phyloP scores from a whole-genome alignment of 2,329 filamentous ascomycete species.

The Colletotrichum sansevieriae region DNA sequence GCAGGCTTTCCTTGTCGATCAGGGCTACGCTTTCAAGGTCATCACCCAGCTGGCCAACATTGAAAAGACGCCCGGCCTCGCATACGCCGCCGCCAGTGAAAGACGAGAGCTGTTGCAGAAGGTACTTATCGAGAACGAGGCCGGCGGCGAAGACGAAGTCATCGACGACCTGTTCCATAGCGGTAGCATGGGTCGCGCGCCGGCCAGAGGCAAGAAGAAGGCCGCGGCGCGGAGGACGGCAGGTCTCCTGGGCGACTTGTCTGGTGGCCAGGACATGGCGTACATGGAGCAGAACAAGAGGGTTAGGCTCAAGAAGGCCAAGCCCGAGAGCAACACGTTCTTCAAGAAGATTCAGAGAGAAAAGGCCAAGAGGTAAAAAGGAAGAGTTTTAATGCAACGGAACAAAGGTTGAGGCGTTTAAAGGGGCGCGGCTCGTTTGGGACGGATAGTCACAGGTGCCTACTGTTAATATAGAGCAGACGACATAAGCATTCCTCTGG shows the following conservation, averaged over 20 bases:
- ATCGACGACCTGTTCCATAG: constrained; percentile 70
- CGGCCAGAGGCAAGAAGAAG: constrained; percentile 60
- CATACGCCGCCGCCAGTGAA: constrained; percentile 83
- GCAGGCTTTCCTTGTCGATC: constrained; percentile 96
- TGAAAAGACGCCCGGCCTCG: constrained; percentile 83
- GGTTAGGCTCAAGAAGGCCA: constrained; percentile 72
- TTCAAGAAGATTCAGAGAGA: constrained; percentile 77
- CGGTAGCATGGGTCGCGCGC: constrained; percentile 57
- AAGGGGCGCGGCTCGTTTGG: constrained; percentile 27
- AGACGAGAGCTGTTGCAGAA: constrained; percentile 89
- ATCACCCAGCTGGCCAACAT: constrained; percentile 96
- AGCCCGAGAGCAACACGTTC: constrained; percentile 72
- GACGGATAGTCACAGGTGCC: too few relatives aligned
- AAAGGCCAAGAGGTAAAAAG: constrained; percentile 52
- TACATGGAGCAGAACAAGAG: constrained; percentile 87
- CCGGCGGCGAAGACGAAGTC: constrained; percentile 77
- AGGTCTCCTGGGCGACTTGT: constrained; percentile 86
- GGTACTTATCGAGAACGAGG: constrained; percentile 89
- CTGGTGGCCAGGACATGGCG: constrained; percentile 97
- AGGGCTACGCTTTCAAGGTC: constrained; percentile 98
- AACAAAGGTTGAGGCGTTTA: constrained; percentile 9
- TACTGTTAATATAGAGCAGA: constrained; percentile 7
- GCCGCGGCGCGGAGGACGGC: constrained; percentile 81
- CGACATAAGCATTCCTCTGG: background rate
- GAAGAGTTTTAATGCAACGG: constrained; percentile 1